A percentile compares a stretch with the other conserved stretches of the same genome.
These are phyloP conservation scores for Neonothopanus nambi DNA, from an alignment of 1,284 basidiomycete genomes.

Conservation along the genomic window DNA sequence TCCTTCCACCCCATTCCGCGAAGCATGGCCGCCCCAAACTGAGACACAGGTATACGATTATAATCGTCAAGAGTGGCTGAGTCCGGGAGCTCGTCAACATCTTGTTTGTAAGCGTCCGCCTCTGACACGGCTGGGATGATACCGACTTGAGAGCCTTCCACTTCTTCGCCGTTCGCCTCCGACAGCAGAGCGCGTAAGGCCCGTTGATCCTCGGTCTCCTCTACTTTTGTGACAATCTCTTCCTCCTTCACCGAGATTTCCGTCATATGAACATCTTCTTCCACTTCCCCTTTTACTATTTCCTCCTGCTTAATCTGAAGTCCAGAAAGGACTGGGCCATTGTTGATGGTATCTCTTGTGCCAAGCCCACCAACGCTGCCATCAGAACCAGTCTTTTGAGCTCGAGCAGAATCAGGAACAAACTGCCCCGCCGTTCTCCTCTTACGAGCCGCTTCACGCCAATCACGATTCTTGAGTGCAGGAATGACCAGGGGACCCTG, in stretches of 20 bases:
- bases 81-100: constrained; percentile 78
- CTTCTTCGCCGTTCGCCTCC: constrained; percentile 41
- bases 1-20: constrained; percentile 98
- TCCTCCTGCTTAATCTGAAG: constrained; percentile 48
- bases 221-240: constrained; percentile 34
- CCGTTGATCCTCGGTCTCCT: constrained; percentile 68
- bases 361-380: constrained; percentile 81
- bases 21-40: constrained; percentile 92
- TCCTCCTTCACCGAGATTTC: constrained; percentile 30
- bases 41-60: constrained; percentile 85
- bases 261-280: constrained; percentile 30
- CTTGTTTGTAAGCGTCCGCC: constrained; percentile 78
- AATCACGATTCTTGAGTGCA: constrained; percentile 82
- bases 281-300: constrained; percentile 20
- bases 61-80: constrained; percentile 84
- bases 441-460: constrained; percentile 75
- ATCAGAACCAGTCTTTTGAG: constrained; percentile 61
- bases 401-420: constrained; percentile 66
- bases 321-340: constrained; percentile 64
- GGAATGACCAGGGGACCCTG: constrained; percentile 81
- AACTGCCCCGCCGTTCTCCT: constrained; percentile 48
- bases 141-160: constrained; percentile 41
- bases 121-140: constrained; percentile 69
- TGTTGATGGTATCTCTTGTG: constrained; percentile 67
- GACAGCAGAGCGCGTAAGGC: constrained; percentile 76